A percentile compares a stretch with the other conserved stretches of the same genome.
Conservation (phyloP, 176 grass and related monocot species). For the Carex pumila region DNA sequence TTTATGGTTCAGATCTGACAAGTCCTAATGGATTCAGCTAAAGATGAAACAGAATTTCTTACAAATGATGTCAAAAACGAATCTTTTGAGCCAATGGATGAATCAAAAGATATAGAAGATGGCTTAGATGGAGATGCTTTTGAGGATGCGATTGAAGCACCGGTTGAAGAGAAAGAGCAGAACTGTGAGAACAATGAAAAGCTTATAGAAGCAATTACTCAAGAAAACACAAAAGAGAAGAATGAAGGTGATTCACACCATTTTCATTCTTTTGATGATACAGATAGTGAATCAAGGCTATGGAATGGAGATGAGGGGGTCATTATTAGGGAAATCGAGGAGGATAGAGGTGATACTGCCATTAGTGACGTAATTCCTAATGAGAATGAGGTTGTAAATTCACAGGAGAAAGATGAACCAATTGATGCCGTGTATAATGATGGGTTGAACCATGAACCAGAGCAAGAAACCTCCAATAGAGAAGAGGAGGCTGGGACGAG, state of each 20-base stretch:
- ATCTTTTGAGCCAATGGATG: neutral
- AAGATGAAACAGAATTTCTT: neutral
- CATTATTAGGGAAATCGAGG: slow-evolving; percentile 1
- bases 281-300: neutral
- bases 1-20: slow-evolving; percentile 11
- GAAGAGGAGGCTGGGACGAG: neutral
- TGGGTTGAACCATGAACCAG: neutral
- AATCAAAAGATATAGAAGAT: neutral
- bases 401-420: neutral
- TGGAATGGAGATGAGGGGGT: neutral
- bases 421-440: neutral
- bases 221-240: neutral
- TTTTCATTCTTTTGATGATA: slow-evolving; percentile 17
- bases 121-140: neutral
- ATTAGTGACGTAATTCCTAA: neutral
- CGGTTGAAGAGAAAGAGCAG: slow-evolving; percentile 3
- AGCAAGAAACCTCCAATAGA: neutral
- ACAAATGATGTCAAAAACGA: neutral
- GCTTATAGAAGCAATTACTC: neutral
- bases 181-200: neutral
- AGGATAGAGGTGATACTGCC: slow-evolving; percentile 1
- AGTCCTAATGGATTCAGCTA: slow-evolving; percentile 6
- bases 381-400: neutral
- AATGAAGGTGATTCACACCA: slow-evolving; percentile 4
- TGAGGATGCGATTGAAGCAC: slow-evolving; percentile 9